Conservation (phyloP, 2,329 filamentous ascomycete species). For the Stagonosporopsis chrysanthemi region DNA sequence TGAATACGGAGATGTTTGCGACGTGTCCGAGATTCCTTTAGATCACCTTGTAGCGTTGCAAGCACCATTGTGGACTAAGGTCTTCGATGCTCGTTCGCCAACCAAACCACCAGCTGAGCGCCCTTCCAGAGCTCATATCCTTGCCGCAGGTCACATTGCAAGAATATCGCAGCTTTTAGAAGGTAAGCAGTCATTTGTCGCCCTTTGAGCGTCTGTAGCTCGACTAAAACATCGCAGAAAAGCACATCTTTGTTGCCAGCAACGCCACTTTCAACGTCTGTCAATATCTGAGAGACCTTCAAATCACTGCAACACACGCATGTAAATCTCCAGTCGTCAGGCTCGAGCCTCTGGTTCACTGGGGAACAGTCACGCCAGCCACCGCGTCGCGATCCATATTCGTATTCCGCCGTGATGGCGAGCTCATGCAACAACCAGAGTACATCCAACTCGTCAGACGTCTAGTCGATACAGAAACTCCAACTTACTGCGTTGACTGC, state of each 20-base stretch:
- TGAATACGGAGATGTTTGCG: not conserved
- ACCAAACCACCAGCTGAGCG: not conserved
- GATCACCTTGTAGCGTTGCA: constrained; percentile 7
- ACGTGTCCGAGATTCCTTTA: not conserved
- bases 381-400: not conserved
- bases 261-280: not conserved
- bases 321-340: not conserved
- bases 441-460: not conserved
- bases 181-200: not conserved
- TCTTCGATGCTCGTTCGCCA: not conserved
- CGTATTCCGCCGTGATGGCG: constrained; percentile 6
- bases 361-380: constrained; percentile 7
- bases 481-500: constrained; percentile 8
- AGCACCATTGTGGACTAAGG: constrained; percentile 2
- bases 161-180: constrained; percentile 5
- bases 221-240: not conserved
- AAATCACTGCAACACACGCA: not conserved
- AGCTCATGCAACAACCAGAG: not conserved
- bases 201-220: not conserved
- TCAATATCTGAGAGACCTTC: not conserved
- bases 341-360: constrained; percentile 13
- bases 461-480: not conserved
- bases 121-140: not conserved
- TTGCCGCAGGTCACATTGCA: not conserved
- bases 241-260: constrained; percentile 1